phyloP scores from a whole-genome alignment of 495 filamentous ascomycete genomes.

The Penicillium ucsense region DNA sequence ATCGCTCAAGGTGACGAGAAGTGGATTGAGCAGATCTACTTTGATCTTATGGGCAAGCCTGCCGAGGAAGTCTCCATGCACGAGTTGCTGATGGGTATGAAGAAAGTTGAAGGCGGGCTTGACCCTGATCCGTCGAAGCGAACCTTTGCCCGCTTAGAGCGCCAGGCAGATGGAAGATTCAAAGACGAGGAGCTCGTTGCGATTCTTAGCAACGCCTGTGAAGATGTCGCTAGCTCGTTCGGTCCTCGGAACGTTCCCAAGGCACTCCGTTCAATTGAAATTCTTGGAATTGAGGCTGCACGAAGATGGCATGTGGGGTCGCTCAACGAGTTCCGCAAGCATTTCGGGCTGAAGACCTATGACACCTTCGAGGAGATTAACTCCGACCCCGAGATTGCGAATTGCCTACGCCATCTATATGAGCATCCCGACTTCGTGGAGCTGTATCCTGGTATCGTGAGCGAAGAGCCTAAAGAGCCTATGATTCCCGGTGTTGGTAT shows the following conservation, averaged over 20 bases:
- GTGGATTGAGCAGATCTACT: constrained; percentile 53
- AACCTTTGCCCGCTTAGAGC: constrained; percentile 47
- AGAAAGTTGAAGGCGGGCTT: constrained; percentile 40
- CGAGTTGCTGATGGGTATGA: constrained; percentile 44
- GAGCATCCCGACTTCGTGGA: constrained; percentile 54
- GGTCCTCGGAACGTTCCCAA: constrained; percentile 53
- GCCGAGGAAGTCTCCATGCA: constrained; percentile 40
- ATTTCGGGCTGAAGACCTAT: constrained; percentile 47
- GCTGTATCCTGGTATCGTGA: constrained; percentile 51
- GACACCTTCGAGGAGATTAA: constrained; percentile 56
- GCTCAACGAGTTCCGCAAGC: constrained; percentile 55
- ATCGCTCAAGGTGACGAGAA: constrained; percentile 53
- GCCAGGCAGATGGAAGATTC: constrained; percentile 47
- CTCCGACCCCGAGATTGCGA: constrained; percentile 45
- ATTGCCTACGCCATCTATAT: constrained; percentile 44
- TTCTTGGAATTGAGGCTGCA: constrained; percentile 52
- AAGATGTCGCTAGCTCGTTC: constrained; percentile 50
- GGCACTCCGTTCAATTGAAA: constrained; percentile 46
- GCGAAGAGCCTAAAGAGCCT: constrained; percentile 44
- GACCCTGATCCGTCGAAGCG: constrained; percentile 44
- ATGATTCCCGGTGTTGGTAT: constrained; percentile 47
- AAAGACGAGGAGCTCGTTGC: constrained; percentile 53
- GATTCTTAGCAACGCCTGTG: constrained; percentile 48
- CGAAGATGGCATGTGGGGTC: constrained; percentile 51
- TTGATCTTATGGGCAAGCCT: constrained; percentile 45